Base-by-base conservation (phyloP, 2,329 filamentous ascomycete genomes). In the Diplocarpon mali region DNA sequence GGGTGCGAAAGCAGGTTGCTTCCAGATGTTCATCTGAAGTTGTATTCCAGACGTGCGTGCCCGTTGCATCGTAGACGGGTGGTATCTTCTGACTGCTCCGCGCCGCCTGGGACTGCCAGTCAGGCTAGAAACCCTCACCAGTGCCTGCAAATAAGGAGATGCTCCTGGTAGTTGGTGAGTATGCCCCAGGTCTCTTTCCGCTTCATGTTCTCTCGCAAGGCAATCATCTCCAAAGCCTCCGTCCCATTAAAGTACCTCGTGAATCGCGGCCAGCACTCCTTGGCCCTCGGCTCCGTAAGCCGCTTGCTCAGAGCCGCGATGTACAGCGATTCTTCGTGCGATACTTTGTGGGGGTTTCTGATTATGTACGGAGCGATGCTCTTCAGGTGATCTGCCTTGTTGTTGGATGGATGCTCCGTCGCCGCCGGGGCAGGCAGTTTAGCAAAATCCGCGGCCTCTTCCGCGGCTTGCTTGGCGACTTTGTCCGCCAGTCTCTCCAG, bases 231-330 rank as follows among this genome's bases (percentile, higher is more conserved):
- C 48, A 96, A 70, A 2, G 89, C 82, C 59, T 83, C 80, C 45
- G 73, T 75, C 1, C 92, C 92, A 62, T 96, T 89, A 56, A 96
- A 86, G 63, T 95, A 92, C 62, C 84, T 86, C 57, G 42, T 74
- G 55, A 95, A 78, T 36, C 73, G 69, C 2, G 78, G 75, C 83
- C 88, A 94, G 38, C 76, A 73, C 45, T 77, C 73, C 35, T 76
- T 71, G 12, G 85, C 64, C 47, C 78, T 75, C 9, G 53, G 50
- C 35, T 58, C 58, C 4, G 35, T 51, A 36, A 80, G 68, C 9
- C 76, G 67, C 38, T 65, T 66, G 6, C 67, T 72, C 44, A 81
- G 78, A 32, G 76, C 74, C n/a, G 70, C 70, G 11, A 82, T 66
- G 57, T 80, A 94, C 14, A 84, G 72, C 1, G 82, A 84, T 64